Percentiles rank a stretch among this genome's conserved stretches.
Evolutionary conservation across 2,329 filamentous ascomycete species (phyloP).

Genomic region (Macroventuria anomochaeta): DNA sequence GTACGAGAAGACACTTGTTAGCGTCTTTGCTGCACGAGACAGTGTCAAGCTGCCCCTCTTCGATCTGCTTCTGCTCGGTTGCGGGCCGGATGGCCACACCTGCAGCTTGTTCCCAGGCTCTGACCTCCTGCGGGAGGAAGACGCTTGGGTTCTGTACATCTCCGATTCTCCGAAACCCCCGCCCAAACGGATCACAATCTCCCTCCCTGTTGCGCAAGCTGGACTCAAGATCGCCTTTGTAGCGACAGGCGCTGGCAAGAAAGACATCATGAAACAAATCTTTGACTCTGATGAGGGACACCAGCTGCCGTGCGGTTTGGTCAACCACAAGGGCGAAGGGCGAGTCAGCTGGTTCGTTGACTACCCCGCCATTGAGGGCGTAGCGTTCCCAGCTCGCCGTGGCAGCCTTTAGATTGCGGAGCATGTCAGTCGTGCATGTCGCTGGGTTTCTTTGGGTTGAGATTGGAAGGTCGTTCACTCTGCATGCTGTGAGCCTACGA

Average conservation of each 20-base stretch:
- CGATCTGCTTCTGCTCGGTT: conserved; percentile 90
- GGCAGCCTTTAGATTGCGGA: conserved; percentile 62
- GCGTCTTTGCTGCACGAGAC: conserved; percentile 87
- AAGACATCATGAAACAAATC: conserved; percentile 89
- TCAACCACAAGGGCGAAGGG: conserved; percentile 84
- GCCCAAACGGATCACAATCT: conserved; percentile 87
- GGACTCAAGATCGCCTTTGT: conserved; percentile 88
- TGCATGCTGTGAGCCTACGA: conserved; percentile 14
- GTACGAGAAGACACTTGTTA: conserved; percentile 88
- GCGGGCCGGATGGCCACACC: conserved; percentile 94
- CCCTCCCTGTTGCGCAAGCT: conserved; percentile 87
- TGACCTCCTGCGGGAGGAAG: conserved; percentile 80
- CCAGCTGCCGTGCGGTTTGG: conserved; percentile 81
- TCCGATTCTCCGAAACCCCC: conserved; percentile 95
- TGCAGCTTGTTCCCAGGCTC: conserved; percentile 96
- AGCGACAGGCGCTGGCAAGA: conserved; percentile 87
- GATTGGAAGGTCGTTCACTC: conserved; percentile 13
- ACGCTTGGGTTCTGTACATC: conserved; percentile 91
- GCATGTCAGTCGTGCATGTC: not conserved
- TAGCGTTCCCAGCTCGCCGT: conserved; percentile 75
- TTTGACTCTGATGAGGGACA: conserved; percentile 78
- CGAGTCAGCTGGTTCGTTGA: conserved; percentile 97
- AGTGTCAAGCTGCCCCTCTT: conserved; percentile 95
- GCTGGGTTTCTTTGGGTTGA: conserved; percentile 5
- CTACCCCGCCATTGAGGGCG: conserved; percentile 80